Base-by-base conservation (phyloP, 140 eudicot genomes). In the Senecio squalidus region DNA sequence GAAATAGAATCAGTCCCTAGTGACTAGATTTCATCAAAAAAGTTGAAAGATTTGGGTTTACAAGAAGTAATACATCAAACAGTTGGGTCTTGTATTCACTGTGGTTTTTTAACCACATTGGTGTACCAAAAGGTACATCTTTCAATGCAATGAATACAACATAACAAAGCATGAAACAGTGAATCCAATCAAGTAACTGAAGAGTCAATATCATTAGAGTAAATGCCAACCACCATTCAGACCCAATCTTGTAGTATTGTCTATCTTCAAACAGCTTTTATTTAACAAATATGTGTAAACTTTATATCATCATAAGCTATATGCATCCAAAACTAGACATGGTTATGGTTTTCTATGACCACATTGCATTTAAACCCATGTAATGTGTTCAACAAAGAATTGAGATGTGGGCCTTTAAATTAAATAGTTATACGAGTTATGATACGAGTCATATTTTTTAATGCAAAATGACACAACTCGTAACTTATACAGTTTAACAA, bases 1-100 rank as follows among this genome's bases (percentile, higher is more conserved):
- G 88, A 70, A 57, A 64, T 41, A 56, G 67, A 41, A 55, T 57
- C 84, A 55, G 73, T 62, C 55, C 87, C 94, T 10, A 68, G 76
- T 9, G 69, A n/a, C n/a, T n/a, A 71, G 65, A 83, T 90, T 25
- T 76, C 85, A 23, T 90, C 95, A 22, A 80, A 86, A 63, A 90
- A 86, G 82, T 68, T 86, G 46, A 78, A 71, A 82, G 94, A 78
- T 55, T 63, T 90, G 82, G 97, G 94, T 15, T 90, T 80, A 58
- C 53, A 65, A 16, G 97, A 90, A 27, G 73, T 80, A 43, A 69
- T 90, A 30, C 76, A 74, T 34, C 71, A 80, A 31, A 75, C 94
- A 22, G 23, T 78, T 31, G 64, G 30, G 33, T 46, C 17, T 47
- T 83, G 85, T 55, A 25, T 78, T 22, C 70, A 76, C 46, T 8